These are phyloP conservation scores for Actinomucor elegans DNA, from an alignment of 371 early-diverging fungal species.

Conservation along the genomic window DNA sequence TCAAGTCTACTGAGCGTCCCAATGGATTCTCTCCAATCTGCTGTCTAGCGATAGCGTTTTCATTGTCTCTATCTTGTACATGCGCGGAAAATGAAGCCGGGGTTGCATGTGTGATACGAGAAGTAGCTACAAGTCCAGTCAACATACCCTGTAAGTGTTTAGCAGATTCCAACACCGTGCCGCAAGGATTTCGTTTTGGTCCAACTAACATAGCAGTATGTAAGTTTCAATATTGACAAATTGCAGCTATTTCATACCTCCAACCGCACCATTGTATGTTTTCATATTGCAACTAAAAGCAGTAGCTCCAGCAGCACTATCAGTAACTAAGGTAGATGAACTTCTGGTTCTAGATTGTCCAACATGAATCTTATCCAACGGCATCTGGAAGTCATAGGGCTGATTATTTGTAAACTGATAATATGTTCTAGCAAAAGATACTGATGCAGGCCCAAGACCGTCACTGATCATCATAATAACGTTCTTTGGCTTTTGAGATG, in stretches of 20 bases:
- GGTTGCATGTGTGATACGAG: slow-evolving; percentile 91
- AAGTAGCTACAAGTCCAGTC: slow-evolving; percentile 94
- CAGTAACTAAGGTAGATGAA: slow-evolving; percentile 81
- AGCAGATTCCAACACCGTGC: slow-evolving; percentile 93
- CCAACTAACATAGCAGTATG: slow-evolving; percentile 47
- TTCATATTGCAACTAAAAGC: slow-evolving; percentile 87
- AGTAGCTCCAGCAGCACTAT: slow-evolving; percentile 96
- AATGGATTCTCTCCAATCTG: slow-evolving; percentile 85
- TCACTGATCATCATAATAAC: slow-evolving; percentile 94
- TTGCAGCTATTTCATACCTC: too few species aligned
- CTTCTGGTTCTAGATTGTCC: slow-evolving; percentile 88
- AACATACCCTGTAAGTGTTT: slow-evolving; percentile 68
- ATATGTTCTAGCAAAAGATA: slow-evolving; percentile 85
- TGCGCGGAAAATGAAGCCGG: slow-evolving; percentile 84
- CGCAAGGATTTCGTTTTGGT: slow-evolving; percentile 71
- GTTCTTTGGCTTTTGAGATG: slow-evolving; percentile 44
- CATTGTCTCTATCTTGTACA: slow-evolving; percentile 72
- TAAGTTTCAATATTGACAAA: too few species aligned
- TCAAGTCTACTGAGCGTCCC: slow-evolving; percentile 81
- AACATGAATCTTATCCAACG: slow-evolving; percentile 84
- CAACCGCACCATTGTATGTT: slow-evolving; percentile 90
- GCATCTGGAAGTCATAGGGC: slow-evolving; percentile 40
- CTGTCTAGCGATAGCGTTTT: slow-evolving; percentile 85
- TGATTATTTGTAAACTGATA: slow-evolving; percentile 57
- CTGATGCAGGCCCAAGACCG: slow-evolving; percentile 93